phyloP scores from a whole-genome alignment of 2,329 filamentous ascomycete species.

The Talaromyces sp. region DNA sequence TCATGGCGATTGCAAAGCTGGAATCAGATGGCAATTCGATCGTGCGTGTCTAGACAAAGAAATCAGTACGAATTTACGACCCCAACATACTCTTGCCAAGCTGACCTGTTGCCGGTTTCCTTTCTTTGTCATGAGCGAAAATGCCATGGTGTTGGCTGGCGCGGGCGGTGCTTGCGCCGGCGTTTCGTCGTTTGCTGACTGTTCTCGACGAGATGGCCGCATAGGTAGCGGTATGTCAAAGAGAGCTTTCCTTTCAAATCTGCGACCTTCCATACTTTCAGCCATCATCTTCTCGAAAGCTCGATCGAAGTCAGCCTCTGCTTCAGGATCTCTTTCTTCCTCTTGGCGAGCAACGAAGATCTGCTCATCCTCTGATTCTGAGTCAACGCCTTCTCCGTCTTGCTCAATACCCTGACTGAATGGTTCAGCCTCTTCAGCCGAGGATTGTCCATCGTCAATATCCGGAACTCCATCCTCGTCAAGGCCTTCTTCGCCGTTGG shows the following conservation, averaged over 20 bases:
- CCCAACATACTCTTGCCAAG: neutral
- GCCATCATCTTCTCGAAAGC: conserved; percentile 99
- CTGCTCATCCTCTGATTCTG: conserved; percentile 77
- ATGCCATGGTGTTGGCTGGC: conserved; percentile 74
- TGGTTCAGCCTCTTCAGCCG: conserved; percentile 48
- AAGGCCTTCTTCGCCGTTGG: conserved; percentile 72
- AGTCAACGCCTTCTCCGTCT: conserved; percentile 53
- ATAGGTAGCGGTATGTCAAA: conserved; percentile 98
- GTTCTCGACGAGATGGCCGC: conserved; percentile 63
- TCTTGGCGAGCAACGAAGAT: conserved; percentile 90
- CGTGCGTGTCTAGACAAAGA: conserved; percentile 66
- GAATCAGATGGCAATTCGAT: conserved; percentile 85
- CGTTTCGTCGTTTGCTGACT: conserved; percentile 39
- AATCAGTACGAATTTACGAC: neutral
- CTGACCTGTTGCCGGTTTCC: conserved; percentile 88
- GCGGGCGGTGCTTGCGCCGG: conserved; percentile 30
- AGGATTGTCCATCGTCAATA: conserved; percentile 53
- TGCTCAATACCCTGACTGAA: conserved; percentile 46
- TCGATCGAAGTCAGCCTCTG: conserved; percentile 94
- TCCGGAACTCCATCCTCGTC: conserved; percentile 58
- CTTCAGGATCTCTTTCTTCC: conserved; percentile 85
- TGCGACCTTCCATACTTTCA: conserved; percentile 90
- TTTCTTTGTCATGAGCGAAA: conserved; percentile 90
- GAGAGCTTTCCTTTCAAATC: conserved; percentile 88
- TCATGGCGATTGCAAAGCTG: conserved; percentile 93